phyloP scores from a whole-genome alignment of 2,329 filamentous ascomycete genomes.

The Xylogone sp. region DNA sequence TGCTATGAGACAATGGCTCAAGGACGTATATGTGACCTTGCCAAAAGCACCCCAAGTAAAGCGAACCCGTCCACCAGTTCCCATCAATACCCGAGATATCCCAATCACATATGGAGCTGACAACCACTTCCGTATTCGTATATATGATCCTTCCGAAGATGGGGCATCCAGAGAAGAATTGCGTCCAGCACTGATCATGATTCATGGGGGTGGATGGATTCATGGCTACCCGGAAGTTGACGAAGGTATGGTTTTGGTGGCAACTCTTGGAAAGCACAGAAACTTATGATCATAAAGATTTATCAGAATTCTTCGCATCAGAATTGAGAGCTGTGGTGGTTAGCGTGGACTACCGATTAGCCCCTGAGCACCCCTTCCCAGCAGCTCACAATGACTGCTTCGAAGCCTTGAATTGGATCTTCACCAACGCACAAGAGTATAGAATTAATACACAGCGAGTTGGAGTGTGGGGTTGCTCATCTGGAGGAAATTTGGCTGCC shows the following conservation, averaged over 20 bases:
- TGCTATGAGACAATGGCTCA: not conserved
- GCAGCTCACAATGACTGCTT: conserved; percentile 38
- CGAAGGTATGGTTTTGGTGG: not conserved
- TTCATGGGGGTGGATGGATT: not conserved
- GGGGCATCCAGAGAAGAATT: not conserved
- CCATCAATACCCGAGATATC: not conserved
- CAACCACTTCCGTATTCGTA: not conserved
- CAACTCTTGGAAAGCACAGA: not conserved
- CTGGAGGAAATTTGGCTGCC: not conserved
- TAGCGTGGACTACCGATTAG: conserved; percentile 40
- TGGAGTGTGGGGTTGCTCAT: not conserved
- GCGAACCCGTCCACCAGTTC: not conserved
- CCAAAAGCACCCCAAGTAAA: not conserved
- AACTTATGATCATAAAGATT: not conserved
- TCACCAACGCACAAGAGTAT: not conserved
- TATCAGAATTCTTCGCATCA: not conserved
- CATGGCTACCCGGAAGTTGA: not conserved
- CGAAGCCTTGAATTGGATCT: conserved; percentile 40
- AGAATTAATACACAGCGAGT: not conserved
- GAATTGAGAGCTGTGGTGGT: conserved; percentile 36
- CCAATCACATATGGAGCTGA: not conserved
- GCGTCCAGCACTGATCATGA: not conserved
- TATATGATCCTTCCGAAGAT: not conserved
- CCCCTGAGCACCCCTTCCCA: conserved; percentile 43
- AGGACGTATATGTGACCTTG: not conserved